Percentiles rank a stretch among this genome's conserved stretches.
Conservation (phyloP, 495 filamentous ascomycete genomes). For the Wilcoxina mikolae region DNA sequence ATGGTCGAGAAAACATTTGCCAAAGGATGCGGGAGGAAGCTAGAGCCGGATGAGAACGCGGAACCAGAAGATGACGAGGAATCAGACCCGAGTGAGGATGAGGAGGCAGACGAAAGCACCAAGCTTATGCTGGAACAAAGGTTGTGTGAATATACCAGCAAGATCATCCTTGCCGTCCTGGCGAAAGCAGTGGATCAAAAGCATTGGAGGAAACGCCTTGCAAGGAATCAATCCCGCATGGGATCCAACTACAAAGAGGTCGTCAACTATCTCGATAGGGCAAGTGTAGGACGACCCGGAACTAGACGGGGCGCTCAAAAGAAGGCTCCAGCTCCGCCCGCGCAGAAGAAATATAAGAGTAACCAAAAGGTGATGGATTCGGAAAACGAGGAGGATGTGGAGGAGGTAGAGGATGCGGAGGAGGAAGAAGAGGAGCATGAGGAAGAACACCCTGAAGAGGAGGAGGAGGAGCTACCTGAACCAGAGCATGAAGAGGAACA, state of each 20-base stretch:
- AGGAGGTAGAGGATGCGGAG: slow-evolving; percentile 38
- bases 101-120: slow-evolving; percentile 35
- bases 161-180: slow-evolving; percentile 62
- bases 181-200: slow-evolving; percentile 55
- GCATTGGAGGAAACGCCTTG: slow-evolving; percentile 47
- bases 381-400: slow-evolving; percentile 39
- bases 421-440: slow-evolving; percentile 37
- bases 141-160: slow-evolving; percentile 69
- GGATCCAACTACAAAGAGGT: slow-evolving; percentile 67
- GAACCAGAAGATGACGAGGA: slow-evolving; percentile 51
- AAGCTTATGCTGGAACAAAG: slow-evolving; percentile 59
- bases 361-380: slow-evolving; percentile 37
- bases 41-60: slow-evolving; percentile 59
- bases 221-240: slow-evolving; percentile 49
- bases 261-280: slow-evolving; percentile 53
- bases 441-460: slow-evolving; percentile 12
- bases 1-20: slow-evolving; percentile 61
- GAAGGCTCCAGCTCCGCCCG: slow-evolving; percentile 30
- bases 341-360: slow-evolving; percentile 32
- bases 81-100: slow-evolving; percentile 44
- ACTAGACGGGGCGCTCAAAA: slow-evolving; percentile 34
- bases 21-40: slow-evolving; percentile 46
- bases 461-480: slow-evolving; percentile 4
- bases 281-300: slow-evolving; percentile 32
- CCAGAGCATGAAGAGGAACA: slow-evolving; percentile 8